Base-by-base conservation (phyloP, 2,329 filamentous ascomycete species). In the Huntiella decipiens region DNA sequence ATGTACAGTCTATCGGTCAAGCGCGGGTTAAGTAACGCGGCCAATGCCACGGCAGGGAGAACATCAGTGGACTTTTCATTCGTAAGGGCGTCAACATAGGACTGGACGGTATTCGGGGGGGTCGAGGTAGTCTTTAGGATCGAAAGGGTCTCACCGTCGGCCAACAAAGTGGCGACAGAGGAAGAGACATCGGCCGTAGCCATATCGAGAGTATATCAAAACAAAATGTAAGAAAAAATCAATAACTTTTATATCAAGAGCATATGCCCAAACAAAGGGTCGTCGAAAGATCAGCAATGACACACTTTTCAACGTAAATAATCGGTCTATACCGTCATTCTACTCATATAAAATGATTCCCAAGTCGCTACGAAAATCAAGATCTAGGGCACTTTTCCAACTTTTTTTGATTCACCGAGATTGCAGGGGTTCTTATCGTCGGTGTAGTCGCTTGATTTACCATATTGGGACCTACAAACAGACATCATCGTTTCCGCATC, bases 1-100 rank as follows among this genome's bases (percentile, higher is more conserved):
- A 73, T 66, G 56, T 91, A 86, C 57, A 94, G 66, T 47, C 67
- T 66, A 56, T 84, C 75, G 55, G 84, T 88, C 59, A 76, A 71
- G 62, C 67, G 65, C 54, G 82, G 69, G 55, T 75, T 35, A 8
- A 32, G 68, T 56, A 93, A 71, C 48, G 83, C 76, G 50, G 77
- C 73, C 54, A 70, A 65, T 54, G 82, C 73, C 56, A 92, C 66
- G 54, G 74, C 73, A 58, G 84, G 74, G 36, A 92, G 71, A 60
- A 86, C 78, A 56, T 72, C 70, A 53, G 71, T 68, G 56, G 77
- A 71, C 49, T 70, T 68, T 56, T 74, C 68, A 56, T 74, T 38
- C 11, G 39, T 43, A n/a, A 49, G 40, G 28, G 65, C 58, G 70
- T 71, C 39, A 39, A 11, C 22, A 10, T 33, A 40, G 31, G 32